Evolutionary conservation across 2,329 filamentous ascomycete species (phyloP).

Genomic region (Penicillium sp.): DNA sequence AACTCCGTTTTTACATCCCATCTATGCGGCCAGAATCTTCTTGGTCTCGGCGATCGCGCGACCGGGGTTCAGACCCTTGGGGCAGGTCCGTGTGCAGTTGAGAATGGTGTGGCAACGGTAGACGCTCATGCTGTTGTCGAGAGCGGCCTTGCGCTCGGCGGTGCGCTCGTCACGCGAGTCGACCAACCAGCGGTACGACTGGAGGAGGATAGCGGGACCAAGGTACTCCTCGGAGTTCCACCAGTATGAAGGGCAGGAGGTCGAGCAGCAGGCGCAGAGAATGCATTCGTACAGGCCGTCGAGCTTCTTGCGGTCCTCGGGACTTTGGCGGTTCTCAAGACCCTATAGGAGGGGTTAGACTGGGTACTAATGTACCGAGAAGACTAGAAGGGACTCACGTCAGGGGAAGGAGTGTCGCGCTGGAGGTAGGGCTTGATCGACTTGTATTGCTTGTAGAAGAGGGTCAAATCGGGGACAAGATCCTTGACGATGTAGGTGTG

Average conservation of each 20-base stretch:
- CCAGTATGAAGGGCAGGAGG: conserved; percentile 99
- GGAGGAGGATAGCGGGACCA: conserved; percentile 89
- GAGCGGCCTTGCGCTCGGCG: conserved; percentile 76
- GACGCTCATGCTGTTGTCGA: conserved; percentile 98
- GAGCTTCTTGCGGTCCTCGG: conserved; percentile 90
- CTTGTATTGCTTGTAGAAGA: conserved; percentile 99
- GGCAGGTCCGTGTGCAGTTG: conserved; percentile 96
- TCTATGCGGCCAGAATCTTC: conserved; percentile 73
- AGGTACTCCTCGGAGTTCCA: conserved; percentile 99
- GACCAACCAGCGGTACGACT: conserved; percentile 95
- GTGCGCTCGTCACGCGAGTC: conserved; percentile 91
- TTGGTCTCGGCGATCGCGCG: conserved; percentile 96
- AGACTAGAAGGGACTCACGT: conserved; percentile 56
- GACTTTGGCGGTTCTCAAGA: conserved; percentile 84
- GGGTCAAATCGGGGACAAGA: conserved; percentile 91
- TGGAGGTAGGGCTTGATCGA: conserved; percentile 99
- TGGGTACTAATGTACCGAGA: background rate
- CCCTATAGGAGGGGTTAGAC: conserved; percentile 56
- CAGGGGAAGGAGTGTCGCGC: conserved; percentile 73
- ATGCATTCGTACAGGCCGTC: conserved; percentile 99
- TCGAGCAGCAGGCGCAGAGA: conserved; percentile 97
- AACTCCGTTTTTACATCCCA: conserved; percentile 26
- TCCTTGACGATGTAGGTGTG: conserved; percentile 99
- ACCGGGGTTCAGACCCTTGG: conserved; percentile 96
- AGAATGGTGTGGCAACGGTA: conserved; percentile 99